A percentile compares a stretch with the other conserved stretches of the same genome.
Conservation (phyloP, 1,284 basidiomycete genomes). For the Cryptococcus maquisensis region DNA sequence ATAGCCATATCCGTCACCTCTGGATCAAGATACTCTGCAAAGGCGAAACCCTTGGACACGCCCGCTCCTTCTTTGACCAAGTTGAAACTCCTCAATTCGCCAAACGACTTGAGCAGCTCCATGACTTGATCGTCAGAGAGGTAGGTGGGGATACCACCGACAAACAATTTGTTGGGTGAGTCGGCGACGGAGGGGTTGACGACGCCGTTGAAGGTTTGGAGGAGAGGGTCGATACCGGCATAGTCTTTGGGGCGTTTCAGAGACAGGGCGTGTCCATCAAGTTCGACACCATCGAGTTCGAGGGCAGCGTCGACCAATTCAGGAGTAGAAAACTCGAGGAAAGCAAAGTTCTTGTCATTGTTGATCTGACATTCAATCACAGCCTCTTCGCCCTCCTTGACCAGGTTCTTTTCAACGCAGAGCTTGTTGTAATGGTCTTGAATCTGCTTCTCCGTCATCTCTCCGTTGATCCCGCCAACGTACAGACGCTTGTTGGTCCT, state of each 20-base stretch:
- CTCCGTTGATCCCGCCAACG: constrained; percentile 88
- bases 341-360: constrained; percentile 96
- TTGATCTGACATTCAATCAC: constrained; percentile 91
- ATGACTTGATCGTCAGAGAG: constrained; percentile 96
- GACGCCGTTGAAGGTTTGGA: constrained; percentile 78
- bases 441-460: constrained; percentile 84
- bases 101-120: constrained; percentile 94
- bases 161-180: constrained; percentile 95
- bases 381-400: constrained; percentile 79
- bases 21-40: constrained; percentile 94
- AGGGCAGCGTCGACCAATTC: constrained; percentile 95
- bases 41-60: constrained; percentile 96
- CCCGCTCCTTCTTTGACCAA: constrained; percentile 86
- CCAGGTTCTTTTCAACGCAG: constrained; percentile 86
- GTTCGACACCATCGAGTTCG: constrained; percentile 94
- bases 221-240: constrained; percentile 52
- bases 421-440: constrained; percentile 90
- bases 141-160: constrained; percentile 92
- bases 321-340: constrained; percentile 95
- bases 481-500: constrained; percentile 92
- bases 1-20: constrained; percentile 90
- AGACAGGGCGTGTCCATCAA: constrained; percentile 84
- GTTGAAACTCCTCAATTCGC: constrained; percentile 95
- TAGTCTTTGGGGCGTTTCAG: constrained; percentile 97
- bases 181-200: constrained; percentile 97